Evolutionary conservation across 2,329 filamentous ascomycete species (phyloP).

Genomic region (Alternaria arborescens): DNA sequence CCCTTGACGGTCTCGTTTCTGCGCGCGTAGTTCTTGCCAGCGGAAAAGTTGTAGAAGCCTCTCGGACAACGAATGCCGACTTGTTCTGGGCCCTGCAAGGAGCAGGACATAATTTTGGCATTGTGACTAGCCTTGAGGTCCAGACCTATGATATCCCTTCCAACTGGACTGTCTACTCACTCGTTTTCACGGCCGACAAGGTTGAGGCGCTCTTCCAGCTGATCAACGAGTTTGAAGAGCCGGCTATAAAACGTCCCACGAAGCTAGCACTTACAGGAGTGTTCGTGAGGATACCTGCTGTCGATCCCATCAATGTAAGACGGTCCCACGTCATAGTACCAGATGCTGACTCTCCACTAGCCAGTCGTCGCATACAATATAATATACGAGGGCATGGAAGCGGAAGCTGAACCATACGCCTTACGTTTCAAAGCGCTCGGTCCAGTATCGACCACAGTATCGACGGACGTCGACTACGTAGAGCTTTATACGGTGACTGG

Average conservation of each 20-base stretch:
- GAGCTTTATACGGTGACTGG: slow-evolving; percentile 27
- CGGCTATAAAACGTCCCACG: neutral
- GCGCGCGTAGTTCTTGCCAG: slow-evolving; percentile 38
- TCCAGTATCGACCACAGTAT: slow-evolving; percentile 11
- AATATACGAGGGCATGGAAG: slow-evolving; percentile 27
- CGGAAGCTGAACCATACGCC: slow-evolving; percentile 24
- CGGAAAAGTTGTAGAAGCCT: slow-evolving; percentile 43
- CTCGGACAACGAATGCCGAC: slow-evolving; percentile 38
- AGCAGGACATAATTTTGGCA: slow-evolving; percentile 52
- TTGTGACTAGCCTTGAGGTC: slow-evolving; percentile 48
- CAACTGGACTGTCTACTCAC: slow-evolving; percentile 21
- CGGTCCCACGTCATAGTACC: neutral
- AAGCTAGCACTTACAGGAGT: slow-evolving; percentile 25
- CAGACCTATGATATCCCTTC: slow-evolving; percentile 29
- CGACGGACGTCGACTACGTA: slow-evolving; percentile 23
- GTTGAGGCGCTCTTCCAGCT: slow-evolving; percentile 45
- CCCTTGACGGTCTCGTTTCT: slow-evolving; percentile 46
- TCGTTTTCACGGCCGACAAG: slow-evolving; percentile 30
- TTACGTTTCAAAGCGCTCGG: slow-evolving; percentile 26
- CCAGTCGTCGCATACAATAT: slow-evolving; percentile 28
- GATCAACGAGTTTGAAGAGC: slow-evolving; percentile 34
- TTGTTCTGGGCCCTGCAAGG: slow-evolving; percentile 54
- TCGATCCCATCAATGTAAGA: slow-evolving; percentile 27
- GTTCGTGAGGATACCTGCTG: slow-evolving; percentile 16
- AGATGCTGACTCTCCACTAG: slow-evolving; percentile 7